Conservation (phyloP, 345 rosid species). For the Atalantia buxifolia region DNA sequence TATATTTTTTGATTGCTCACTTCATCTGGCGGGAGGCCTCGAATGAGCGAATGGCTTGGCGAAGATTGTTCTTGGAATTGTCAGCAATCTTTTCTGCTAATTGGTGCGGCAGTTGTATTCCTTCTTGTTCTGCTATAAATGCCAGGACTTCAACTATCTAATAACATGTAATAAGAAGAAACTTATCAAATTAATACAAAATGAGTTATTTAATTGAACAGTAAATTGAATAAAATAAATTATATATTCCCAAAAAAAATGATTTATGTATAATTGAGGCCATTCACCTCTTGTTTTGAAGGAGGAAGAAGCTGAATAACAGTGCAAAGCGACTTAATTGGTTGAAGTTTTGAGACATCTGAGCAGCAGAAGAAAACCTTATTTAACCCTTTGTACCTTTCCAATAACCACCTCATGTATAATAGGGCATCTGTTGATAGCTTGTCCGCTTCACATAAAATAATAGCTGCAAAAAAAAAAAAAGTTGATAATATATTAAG, state of each 20-base stretch:
- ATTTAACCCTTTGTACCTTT: conserved; percentile 40
- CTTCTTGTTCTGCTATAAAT: conserved; percentile 49
- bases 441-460: conserved; percentile 50
- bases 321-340: conserved; percentile 43
- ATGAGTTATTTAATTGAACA: too few relatives aligned
- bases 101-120: conserved; percentile 29
- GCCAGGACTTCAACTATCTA: conserved; percentile 52
- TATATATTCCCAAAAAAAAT: too few relatives aligned
- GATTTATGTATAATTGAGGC: background rate
- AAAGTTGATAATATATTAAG: background rate
- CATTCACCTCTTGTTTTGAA: conserved; percentile 44
- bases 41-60: conserved; percentile 64
- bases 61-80: conserved; percentile 50
- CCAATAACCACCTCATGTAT: conserved; percentile 55
- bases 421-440: conserved; percentile 46
- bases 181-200: background rate
- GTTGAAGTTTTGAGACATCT: conserved; percentile 53
- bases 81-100: conserved; percentile 41
- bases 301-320: conserved; percentile 41
- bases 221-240: too few relatives aligned
- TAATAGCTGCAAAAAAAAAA: conserved; percentile 33
- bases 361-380: conserved; percentile 60
- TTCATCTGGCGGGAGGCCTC: conserved; percentile 48
- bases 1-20: conserved; percentile 8
- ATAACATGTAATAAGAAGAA: background rate